Base-by-base conservation (phyloP, 2,329 filamentous ascomycete genomes). In the Pseudocercospora macadamiae region DNA sequence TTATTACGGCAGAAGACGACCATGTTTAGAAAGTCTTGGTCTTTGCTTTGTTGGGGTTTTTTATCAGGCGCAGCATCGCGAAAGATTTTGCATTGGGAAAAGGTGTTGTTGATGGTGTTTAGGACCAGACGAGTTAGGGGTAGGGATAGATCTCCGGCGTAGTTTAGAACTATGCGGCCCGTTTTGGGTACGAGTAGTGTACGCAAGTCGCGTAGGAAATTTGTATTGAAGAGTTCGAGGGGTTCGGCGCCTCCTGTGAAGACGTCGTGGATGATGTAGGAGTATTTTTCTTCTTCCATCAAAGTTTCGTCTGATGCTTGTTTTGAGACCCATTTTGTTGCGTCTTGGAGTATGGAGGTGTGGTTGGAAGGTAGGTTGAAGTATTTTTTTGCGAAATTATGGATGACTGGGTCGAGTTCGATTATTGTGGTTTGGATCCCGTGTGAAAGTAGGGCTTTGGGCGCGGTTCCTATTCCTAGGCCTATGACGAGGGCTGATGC, bases 171-270 rank as follows among this genome's bases (percentile, higher is more conserved):
- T 68, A 97, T 88, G 12, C 90, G 88, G 39, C 95, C 95, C 34
- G 54, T 47, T 52, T 90, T 83, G 0, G 88, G 84, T 63, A 86
- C 89, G 45, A 99, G 80, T 5, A 97, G 82, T 3, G 82, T 74
- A 64, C 85, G 79, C 1, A 99, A 80, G 4, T 88, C 86, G 53
- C 83, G 75, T 42, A 99, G 77, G 69, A 99, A 97, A 67, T 95
- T 89, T 4, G 87, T 74, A 0, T 93, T 97, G 76, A 99, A 99
- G 6, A 99, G 84, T 6, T 87, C 81, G 2, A 93, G 86, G 0
- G 95, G 95, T 74, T 97, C 95, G 0, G 92, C 93, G 53, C 95
- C 95, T 21, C 95, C 95, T 0, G 95, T 99, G 74, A 99, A 99
- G 21, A 99, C 95, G 67, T 99, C 95, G 74, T 99, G 95, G 54